Evolutionary conservation across 208 protist genomes (phyloP), one percentile per base, ranked within the genome.

Genomic region (Phytomonas serpens): DNA sequence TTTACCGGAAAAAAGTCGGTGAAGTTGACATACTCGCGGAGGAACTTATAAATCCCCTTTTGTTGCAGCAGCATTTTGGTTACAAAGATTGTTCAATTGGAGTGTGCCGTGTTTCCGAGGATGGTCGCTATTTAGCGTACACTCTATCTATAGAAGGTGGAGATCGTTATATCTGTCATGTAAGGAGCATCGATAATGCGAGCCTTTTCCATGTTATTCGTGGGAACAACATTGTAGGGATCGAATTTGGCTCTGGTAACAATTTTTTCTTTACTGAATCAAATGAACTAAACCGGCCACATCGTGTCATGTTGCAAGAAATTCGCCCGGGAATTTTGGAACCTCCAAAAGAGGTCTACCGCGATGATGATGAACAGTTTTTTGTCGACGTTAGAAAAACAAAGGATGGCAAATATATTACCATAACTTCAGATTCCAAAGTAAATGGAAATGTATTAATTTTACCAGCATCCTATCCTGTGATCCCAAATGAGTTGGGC

Each of bases 351-450:
- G 89, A 97, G 72, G 66, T 97, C 14, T 97, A 97, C 69, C 79
- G 89, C 32, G 92, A 97, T 62, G 82, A 92, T 63, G 88, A 97
- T 62, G 92, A 97, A 73, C 80, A 85, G 68, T 95, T 93, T 67
- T 97, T 97, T 80, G 92, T 97, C 34, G 89, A 97, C 62, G 80
- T 97, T 2, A 76, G 88, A 19, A 94, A 94, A 74, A 94, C 89
- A 27, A 97, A 97, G 37, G 92, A 97, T 74, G 87, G 85, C 73
- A 72, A 81, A 32, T 97, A 83, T 64, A 68, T 97, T 36, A 83
- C 87, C 1, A 86, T 97, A 61, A 94, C 89, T n/a, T 97, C 89
- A 4, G 92, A 97, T 66, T 92, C 89, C n/a, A 97, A 97, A 78
- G 32, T 86, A 37, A 84, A 83, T 32, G 82, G 92, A 0, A 94